These are phyloP conservation scores for Hibiscus mutabilis DNA, from an alignment of 345 rosid genomes.

Conservation along the genomic window DNA sequence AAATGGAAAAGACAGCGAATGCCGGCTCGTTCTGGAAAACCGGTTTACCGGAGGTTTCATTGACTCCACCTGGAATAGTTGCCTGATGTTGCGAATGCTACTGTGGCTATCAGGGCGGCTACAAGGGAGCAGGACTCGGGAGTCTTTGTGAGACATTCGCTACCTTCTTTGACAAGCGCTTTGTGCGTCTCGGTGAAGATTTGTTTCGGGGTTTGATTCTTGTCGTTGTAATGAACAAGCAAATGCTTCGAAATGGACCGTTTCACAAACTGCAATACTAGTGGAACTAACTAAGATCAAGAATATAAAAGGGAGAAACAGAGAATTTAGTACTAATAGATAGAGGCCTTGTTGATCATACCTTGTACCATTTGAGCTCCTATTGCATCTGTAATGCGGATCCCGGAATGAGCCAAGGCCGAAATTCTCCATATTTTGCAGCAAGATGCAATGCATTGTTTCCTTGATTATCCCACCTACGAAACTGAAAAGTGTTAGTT, in stretches of 20 bases:
- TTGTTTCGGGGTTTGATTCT: conserved; percentile 17
- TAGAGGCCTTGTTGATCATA: conserved; percentile 1
- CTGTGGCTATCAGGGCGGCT: conserved; percentile 31
- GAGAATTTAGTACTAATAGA: too few relatives aligned
- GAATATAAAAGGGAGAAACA: neutral
- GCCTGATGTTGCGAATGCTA: conserved; percentile 26
- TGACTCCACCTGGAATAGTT: conserved; percentile 19
- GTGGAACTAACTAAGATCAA: neutral
- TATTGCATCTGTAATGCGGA: conserved; percentile 55
- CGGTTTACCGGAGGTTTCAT: neutral
- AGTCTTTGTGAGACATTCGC: conserved; percentile 26
- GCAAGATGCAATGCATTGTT: conserved; percentile 51
- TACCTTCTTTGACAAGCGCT: conserved; percentile 12
- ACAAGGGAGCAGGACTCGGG: conserved; percentile 28
- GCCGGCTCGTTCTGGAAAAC: neutral
- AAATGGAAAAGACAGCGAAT: conserved; percentile 15
- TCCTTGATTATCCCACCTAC: conserved; percentile 24
- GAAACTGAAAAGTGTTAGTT: conserved; percentile 26
- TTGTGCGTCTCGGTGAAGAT: conserved; percentile 18
- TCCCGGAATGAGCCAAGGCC: conserved; percentile 43
- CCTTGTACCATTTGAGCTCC: conserved; percentile 57
- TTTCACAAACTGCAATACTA: conserved; percentile 24
- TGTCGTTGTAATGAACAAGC: conserved; percentile 5
- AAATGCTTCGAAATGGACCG: conserved; percentile 18
- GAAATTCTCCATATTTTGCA: conserved; percentile 29